Conservation (phyloP, 177 flowering plant species). For the Vitis hybrid region DNA sequence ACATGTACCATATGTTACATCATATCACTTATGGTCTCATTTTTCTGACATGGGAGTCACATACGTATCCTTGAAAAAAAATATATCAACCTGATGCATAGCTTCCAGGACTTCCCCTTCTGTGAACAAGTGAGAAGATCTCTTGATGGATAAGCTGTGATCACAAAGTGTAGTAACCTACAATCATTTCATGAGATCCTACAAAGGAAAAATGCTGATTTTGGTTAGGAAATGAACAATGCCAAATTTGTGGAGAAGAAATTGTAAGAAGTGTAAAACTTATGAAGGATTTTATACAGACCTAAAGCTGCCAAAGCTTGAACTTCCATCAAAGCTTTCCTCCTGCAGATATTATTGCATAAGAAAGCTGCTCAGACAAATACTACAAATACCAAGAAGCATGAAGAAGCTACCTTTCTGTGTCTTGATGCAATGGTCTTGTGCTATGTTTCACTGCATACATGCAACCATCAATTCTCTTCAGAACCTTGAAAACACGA, state of each 20-base stretch:
- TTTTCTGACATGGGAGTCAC: too few relatives aligned
- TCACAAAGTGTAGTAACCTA: constrained; percentile 86
- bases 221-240: neutral
- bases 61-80: too few relatives aligned
- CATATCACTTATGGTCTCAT: too few relatives aligned
- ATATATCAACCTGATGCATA: constrained; percentile 62
- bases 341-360: constrained; percentile 42
- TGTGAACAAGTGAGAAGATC: constrained; percentile 31
- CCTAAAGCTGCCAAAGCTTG: constrained; percentile 96
- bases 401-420: constrained; percentile 59
- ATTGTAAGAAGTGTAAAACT: neutral
- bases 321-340: constrained; percentile 93
- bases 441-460: constrained; percentile 89
- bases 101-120: constrained; percentile 60
- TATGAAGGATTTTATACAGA: constrained; percentile 14
- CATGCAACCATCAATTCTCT: constrained; percentile 93
- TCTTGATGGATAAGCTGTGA: constrained; percentile 55
- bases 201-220: constrained; percentile 1
- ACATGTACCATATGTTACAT: too few relatives aligned
- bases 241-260: neutral
- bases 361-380: constrained; percentile 13
- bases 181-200: constrained; percentile 85
- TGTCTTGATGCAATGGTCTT: constrained; percentile 62
- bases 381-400: neutral
- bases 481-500: constrained; percentile 77